Evolutionary conservation across 148 eudicot species (phyloP).

Genomic region (Rhododendron kiyosumense): DNA sequence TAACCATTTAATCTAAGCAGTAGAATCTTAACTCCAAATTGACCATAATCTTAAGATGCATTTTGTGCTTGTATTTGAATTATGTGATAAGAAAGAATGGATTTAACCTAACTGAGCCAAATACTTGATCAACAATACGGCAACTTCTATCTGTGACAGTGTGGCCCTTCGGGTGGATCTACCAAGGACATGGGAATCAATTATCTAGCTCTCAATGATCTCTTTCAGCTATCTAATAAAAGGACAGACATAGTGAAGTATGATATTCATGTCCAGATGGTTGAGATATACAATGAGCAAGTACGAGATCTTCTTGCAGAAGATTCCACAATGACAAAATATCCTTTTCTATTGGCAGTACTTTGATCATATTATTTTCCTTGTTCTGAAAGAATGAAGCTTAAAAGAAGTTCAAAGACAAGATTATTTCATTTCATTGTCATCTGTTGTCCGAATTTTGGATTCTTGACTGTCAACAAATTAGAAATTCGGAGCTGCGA

Average conservation of each 20-base stretch:
- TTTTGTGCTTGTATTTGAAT: no score
- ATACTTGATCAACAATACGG: no score
- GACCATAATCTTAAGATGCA: no score
- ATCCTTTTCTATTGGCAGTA: constrained; percentile 24
- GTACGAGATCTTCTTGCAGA: constrained; percentile 73
- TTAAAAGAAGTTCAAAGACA: not conserved
- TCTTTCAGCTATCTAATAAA: constrained; percentile 48
- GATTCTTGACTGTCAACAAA: constrained; percentile 26
- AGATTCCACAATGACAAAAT: constrained; percentile 37
- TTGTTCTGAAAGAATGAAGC: not conserved
- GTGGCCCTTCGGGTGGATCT: constrained; percentile 53
- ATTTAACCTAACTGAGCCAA: no score
- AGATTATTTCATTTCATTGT: not conserved
- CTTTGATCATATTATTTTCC: not conserved
- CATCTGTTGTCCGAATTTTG: not conserved
- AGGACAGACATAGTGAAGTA: constrained; percentile 53
- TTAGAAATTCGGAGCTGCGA: constrained; percentile 42
- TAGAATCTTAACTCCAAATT: no score
- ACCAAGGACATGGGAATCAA: constrained; percentile 58
- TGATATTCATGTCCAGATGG: constrained; percentile 72
- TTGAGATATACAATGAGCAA: no score
- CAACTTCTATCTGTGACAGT: constrained; percentile 30
- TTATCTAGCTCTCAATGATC: constrained; percentile 70
- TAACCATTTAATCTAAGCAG: no score
- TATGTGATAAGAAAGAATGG: no score